phyloP scores from a whole-genome alignment of 2,329 filamentous ascomycete species.

The Talaromyces sp. region DNA sequence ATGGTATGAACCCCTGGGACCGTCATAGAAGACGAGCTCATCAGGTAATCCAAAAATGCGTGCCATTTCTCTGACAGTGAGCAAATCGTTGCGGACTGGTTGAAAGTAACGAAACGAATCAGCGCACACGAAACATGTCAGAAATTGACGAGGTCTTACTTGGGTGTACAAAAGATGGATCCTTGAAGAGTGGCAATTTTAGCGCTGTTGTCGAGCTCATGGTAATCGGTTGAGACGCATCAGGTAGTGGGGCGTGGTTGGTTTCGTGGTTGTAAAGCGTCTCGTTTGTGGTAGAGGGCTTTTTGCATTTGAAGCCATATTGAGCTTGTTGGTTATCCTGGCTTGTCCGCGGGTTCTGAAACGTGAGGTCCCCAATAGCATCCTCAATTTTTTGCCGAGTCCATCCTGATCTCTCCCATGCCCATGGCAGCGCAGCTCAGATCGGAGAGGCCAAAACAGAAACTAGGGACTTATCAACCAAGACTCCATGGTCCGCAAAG shows the following conservation, averaged over 20 bases:
- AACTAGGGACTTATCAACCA: neutral
- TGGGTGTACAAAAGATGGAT: neutral
- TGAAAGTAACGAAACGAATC: neutral
- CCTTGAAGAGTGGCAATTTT: neutral
- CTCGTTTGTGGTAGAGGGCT: neutral
- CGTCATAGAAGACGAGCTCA: constrained; percentile 8
- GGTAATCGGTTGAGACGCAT: no score
- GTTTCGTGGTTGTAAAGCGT: constrained; percentile 1
- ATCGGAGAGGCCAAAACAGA: constrained; percentile 1
- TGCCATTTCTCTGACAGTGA: constrained; percentile 3
- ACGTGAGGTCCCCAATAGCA: neutral
- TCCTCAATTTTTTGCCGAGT: neutral
- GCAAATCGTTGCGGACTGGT: constrained; percentile 1
- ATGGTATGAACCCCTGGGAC: neutral
- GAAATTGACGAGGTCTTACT: neutral
- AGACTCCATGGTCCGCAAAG: neutral
- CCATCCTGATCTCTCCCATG: neutral
- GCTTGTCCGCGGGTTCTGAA: neutral
- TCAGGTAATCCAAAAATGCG: constrained; percentile 7
- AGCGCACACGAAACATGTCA: neutral
- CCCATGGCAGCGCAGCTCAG: neutral
- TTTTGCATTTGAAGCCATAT: neutral
- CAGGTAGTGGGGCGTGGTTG: neutral
- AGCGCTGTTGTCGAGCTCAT: neutral
- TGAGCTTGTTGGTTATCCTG: no score